Conservation (phyloP, 768 basidiomycete genomes). For the Russula vinacea region DNA sequence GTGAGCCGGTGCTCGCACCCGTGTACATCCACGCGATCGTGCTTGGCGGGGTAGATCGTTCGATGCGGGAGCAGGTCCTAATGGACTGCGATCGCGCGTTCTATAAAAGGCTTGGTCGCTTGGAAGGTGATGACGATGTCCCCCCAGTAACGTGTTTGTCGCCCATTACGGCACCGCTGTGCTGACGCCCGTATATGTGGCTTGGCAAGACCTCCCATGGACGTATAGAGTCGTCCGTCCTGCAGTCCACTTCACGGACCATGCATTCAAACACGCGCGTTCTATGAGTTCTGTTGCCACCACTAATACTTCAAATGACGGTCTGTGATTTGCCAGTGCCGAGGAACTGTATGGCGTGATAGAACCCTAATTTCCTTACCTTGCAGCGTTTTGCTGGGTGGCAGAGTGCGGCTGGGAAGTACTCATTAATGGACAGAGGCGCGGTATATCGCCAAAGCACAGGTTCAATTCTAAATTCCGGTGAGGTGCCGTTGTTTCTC, state of each 20-base stretch:
- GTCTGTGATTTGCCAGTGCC: slow-evolving; percentile 39
- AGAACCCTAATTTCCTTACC: slow-evolving; percentile 10
- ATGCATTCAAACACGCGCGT: slow-evolving; percentile 59
- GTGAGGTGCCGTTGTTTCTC: slow-evolving; percentile 37
- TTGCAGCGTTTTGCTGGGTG: slow-evolving; percentile 67
- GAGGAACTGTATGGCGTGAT: neutral
- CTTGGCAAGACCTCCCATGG: slow-evolving; percentile 43
- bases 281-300: slow-evolving; percentile 31
- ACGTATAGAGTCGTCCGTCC: slow-evolving; percentile 53
- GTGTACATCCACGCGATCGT: slow-evolving; percentile 65
- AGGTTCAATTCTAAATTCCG: slow-evolving; percentile 59
- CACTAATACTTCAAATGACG: slow-evolving; percentile 62
- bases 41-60: slow-evolving; percentile 63
- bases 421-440: slow-evolving; percentile 73
- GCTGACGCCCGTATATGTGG: neutral
- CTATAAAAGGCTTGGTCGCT: slow-evolving; percentile 48
- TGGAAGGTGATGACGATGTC: slow-evolving; percentile 39
- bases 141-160: neutral
- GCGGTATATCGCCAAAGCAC: slow-evolving; percentile 73
- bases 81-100: slow-evolving; percentile 71
- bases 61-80: slow-evolving; percentile 41
- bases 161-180: neutral
- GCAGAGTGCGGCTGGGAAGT: slow-evolving; percentile 56
- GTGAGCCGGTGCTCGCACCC: slow-evolving; percentile 53
- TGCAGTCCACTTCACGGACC: slow-evolving; percentile 53